These are phyloP conservation scores for Zygotorulaspora mrakii DNA, from an alignment of 1,139 yeast genomes.

Conservation along the genomic window DNA sequence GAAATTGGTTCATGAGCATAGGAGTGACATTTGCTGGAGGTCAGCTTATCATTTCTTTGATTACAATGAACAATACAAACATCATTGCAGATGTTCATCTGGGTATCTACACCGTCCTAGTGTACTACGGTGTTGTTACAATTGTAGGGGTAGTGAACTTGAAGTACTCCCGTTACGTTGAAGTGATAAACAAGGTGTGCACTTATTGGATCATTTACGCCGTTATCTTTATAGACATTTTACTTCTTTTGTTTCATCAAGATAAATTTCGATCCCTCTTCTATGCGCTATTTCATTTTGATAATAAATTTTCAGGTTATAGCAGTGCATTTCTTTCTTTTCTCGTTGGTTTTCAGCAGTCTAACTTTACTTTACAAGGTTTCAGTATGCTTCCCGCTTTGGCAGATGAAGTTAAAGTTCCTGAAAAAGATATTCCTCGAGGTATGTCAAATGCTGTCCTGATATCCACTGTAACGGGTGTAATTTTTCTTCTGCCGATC, in stretches of 20 bases:
- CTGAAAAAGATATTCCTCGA: conserved; percentile 73
- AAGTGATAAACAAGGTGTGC: conserved; percentile 59
- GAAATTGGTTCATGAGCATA: conserved; percentile 73
- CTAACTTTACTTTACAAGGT: conserved; percentile 76
- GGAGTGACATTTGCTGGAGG: conserved; percentile 73
- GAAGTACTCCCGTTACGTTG: conserved; percentile 56
- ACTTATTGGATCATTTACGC: conserved; percentile 73
- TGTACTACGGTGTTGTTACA: conserved; percentile 53
- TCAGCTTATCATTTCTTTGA: conserved; percentile 61
- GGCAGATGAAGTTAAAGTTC: conserved; percentile 76
- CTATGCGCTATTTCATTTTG: conserved; percentile 63
- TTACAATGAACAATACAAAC: conserved; percentile 56
- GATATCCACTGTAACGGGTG: conserved; percentile 62
- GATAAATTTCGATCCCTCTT: conserved; percentile 56
- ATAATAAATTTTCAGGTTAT: conserved; percentile 71
- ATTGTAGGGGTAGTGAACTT: conserved; percentile 61
- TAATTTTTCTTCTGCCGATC: conserved; percentile 68
- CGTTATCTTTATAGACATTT: conserved; percentile 61
- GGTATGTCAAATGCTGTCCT: conserved; percentile 67
- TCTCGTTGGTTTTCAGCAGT: conserved; percentile 70
- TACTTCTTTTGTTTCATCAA: conserved; percentile 55
- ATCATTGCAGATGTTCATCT: conserved; percentile 51
- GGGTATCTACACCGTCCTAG: conserved; percentile 48
- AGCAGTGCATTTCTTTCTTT: conserved; percentile 58
- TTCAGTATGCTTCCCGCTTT: conserved; percentile 79